Percentiles rank a stretch among this genome's conserved stretches.
Evolutionary conservation across 2,329 filamentous ascomycete species (phyloP).

Genomic region (Acrocalymma vagum): DNA sequence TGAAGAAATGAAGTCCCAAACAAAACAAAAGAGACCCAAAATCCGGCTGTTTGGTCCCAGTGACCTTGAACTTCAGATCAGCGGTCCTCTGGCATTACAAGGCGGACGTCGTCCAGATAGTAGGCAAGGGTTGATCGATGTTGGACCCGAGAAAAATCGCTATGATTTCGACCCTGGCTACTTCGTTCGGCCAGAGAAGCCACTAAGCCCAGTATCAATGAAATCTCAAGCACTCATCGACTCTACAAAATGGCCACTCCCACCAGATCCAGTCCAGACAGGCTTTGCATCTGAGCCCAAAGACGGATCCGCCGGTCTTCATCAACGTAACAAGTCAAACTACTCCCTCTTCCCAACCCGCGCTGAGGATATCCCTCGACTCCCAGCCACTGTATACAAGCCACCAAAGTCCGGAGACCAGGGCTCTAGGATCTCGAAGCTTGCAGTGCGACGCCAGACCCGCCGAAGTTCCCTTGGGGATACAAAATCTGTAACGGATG

Average conservation of each 20-base stretch:
- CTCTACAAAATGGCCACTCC: constrained; percentile 46
- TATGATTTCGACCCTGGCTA: constrained; percentile 44
- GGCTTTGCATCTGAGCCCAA: constrained; percentile 25
- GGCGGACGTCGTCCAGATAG: constrained; percentile 42
- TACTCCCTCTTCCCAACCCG: constrained; percentile 51
- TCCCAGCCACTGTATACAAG: constrained; percentile 50
- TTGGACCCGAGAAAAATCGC: constrained; percentile 48
- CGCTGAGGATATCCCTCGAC: constrained; percentile 47
- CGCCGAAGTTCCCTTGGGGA: constrained; percentile 36
- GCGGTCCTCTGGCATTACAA: constrained; percentile 44
- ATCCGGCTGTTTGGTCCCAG: constrained; percentile 58
- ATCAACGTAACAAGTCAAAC: constrained; percentile 38
- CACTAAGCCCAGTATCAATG: constrained; percentile 37
- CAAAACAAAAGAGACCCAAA: constrained; percentile 57
- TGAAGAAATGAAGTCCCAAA: constrained; percentile 52
- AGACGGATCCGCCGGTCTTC: constrained; percentile 20
- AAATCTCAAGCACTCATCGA: constrained; percentile 38
- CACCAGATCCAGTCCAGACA: constrained; percentile 36
- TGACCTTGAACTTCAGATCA: constrained; percentile 52
- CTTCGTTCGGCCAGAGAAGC: constrained; percentile 41
- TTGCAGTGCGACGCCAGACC: constrained; percentile 41
- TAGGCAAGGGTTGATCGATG: constrained; percentile 45
- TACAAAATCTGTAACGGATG: constrained; percentile 43
- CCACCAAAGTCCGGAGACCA: constrained; percentile 28
- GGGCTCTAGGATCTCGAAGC: constrained; percentile 32